Evolutionary conservation across 2,329 filamentous ascomycete genomes (phyloP).

Genomic region (Aaosphaeria arxii): DNA sequence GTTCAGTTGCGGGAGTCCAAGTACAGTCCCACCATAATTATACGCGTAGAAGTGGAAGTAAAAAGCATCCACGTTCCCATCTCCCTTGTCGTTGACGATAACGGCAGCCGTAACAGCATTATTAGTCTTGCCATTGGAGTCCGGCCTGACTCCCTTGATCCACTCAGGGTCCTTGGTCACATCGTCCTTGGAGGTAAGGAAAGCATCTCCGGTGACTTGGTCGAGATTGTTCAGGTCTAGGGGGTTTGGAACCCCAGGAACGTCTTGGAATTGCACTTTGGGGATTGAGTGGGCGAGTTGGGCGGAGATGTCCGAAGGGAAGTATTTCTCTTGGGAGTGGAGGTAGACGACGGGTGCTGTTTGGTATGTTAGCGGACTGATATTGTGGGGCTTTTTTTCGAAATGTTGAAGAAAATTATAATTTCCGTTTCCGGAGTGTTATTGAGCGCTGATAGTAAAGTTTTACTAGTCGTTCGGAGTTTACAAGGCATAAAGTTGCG

Average conservation of each 20-base stretch:
- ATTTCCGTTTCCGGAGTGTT: neutral
- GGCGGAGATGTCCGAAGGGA: conserved; percentile 42
- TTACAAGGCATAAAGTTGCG: no score
- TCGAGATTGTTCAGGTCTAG: conserved; percentile 44
- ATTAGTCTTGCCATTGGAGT: conserved; percentile 48
- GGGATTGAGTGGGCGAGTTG: conserved; percentile 43
- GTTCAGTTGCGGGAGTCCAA: conserved; percentile 39
- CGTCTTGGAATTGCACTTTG: conserved; percentile 32
- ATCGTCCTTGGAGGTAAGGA: conserved; percentile 45
- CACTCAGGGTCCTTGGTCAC: conserved; percentile 40
- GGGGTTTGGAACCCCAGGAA: conserved; percentile 32
- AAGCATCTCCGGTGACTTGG: conserved; percentile 41
- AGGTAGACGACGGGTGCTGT: conserved; percentile 46
- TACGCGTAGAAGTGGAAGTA: conserved; percentile 63
- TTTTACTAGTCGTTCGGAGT: no score
- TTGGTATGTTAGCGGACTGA: neutral
- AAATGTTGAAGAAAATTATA: neutral
- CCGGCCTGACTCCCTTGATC: conserved; percentile 53
- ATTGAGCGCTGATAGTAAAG: neutral
- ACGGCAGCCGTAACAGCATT: conserved; percentile 51
- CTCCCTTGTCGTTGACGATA: conserved; percentile 57
- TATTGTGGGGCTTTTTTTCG: neutral
- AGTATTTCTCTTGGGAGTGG: conserved; percentile 41
- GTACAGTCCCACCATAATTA: conserved; percentile 53
- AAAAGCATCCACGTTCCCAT: conserved; percentile 56